Evolutionary conservation across 2,329 filamentous ascomycete species (phyloP), one percentile per base, ranked within the genome.

Genomic region (Diaporthe citri): DNA sequence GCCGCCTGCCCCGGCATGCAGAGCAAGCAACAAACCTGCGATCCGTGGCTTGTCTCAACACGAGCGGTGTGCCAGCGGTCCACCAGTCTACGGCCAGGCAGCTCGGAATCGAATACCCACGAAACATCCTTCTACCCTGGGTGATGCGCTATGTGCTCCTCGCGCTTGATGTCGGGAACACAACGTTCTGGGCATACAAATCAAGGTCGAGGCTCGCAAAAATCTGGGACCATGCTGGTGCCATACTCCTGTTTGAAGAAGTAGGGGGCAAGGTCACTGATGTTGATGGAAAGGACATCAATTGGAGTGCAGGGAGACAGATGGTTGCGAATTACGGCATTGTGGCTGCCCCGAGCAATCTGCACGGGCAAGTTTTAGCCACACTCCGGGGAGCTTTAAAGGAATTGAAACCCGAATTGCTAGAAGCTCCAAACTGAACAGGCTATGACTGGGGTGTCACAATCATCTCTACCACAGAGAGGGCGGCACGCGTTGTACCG

Each of bases 171-270:
- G 81, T 88, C 6, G 88, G 86, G 13, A 89, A 90, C 80, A 84
- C 86, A 55, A 90, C 88, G 0, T 85, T 90, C 13, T 91, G 89
- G 89, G 86, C 90, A 13, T 91, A 91, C 82, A 87, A 86, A 76
- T 81, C 82, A 31, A 82, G 84, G 28, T 84, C 85, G 34, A 83
- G 89, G 0, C 83, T 83, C 15, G 90, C 86, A 13, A 91, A 91
- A 81, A 83, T 89, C 1, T 91, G 89, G 90, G 90, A 91, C 76
- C 90, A 91, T 73, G 89, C 89, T 0, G 90, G 90, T 2, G 90
- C 89, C 0, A 90, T 91, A 88, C 79, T 91, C 43, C 79, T 91
- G 10, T 91, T 89, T 57, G 86, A 90, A 75, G 90, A 91, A 79
- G 83, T 87, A 1, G 90, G 90, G 1, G 90, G 90, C 1, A 84